Percentiles rank a stretch among this genome's conserved stretches.
These are phyloP conservation scores for Xylaria nigripes DNA, from an alignment of 495 filamentous ascomycete species.

Conservation along the genomic window DNA sequence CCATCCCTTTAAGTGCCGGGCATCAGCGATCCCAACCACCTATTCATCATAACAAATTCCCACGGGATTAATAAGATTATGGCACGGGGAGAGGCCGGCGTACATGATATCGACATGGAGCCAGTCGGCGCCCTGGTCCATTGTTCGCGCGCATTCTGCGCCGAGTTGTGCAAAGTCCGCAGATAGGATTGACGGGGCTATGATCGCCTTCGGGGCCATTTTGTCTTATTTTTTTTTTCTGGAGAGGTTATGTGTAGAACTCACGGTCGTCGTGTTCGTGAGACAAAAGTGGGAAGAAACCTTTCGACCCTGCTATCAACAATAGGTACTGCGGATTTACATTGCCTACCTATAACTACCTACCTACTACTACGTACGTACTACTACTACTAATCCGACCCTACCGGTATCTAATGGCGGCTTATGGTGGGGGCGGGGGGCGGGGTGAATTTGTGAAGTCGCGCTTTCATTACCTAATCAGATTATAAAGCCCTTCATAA, in stretches of 20 bases:
- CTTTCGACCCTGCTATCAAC: too few relatives aligned
- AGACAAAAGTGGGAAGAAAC: too few relatives aligned
- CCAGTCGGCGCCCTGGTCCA: constrained; percentile 80
- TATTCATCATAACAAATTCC: background rate
- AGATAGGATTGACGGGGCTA: constrained; percentile 93
- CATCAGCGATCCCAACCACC: background rate
- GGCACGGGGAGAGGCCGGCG: constrained; percentile 10
- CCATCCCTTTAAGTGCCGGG: constrained; percentile 51
- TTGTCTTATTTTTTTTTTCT: constrained; percentile 7
- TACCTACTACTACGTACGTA: too few relatives aligned
- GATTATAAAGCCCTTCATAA: too few relatives aligned
- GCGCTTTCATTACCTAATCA: too few relatives aligned
- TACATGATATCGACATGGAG: constrained; percentile 84
- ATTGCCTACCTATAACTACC: too few relatives aligned
- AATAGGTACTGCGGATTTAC: too few relatives aligned
- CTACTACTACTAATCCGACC: too few relatives aligned
- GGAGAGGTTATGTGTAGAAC: background rate
- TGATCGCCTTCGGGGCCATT: constrained; percentile 87
- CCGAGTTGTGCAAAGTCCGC: constrained; percentile 89
- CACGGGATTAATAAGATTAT: background rate
- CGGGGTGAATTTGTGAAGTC: too few relatives aligned
- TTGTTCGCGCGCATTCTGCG: constrained; percentile 72
- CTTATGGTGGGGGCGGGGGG: too few relatives aligned
- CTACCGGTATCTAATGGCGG: too few relatives aligned
- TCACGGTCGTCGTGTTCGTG: background rate